These are phyloP conservation scores for Helotiales sp. DNA, from an alignment of 2,329 filamentous ascomycete species.

Conservation along the genomic window DNA sequence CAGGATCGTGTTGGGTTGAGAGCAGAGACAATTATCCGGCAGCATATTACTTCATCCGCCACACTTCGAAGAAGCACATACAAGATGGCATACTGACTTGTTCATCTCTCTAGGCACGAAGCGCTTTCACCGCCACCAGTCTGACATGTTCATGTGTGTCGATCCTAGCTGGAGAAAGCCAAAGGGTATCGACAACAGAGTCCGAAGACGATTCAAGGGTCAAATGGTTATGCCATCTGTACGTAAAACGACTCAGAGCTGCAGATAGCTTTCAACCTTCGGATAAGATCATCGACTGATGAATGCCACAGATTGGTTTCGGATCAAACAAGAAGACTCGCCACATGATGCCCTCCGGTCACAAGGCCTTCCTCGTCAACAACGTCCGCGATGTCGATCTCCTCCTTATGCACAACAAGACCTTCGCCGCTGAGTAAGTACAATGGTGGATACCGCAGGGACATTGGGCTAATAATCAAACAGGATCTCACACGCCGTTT, in stretches of 20 bases:
- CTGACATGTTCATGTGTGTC: conserved; percentile 72
- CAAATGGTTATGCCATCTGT: conserved; percentile 97
- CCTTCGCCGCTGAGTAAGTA: conserved; percentile 96
- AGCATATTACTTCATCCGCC: background rate
- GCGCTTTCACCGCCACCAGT: conserved; percentile 97
- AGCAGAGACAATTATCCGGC: too few species aligned
- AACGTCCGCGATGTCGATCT: conserved; percentile 96
- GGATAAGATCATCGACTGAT: conserved; percentile 25
- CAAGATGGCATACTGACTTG: conserved; percentile 35
- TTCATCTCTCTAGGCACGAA: conserved; percentile 69
- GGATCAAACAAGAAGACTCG: conserved; percentile 99
- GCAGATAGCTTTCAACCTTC: background rate
- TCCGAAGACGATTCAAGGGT: conserved; percentile 96
- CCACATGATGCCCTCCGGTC: conserved; percentile 97
- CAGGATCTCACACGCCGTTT: conserved; percentile 97
- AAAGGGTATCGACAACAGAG: conserved; percentile 99
- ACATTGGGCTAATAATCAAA: conserved; percentile 38
- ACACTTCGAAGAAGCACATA: too few species aligned
- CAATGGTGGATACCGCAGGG: background rate
- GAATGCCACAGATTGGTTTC: conserved; percentile 78
- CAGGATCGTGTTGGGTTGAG: too few species aligned
- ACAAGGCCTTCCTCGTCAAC: conserved; percentile 99
- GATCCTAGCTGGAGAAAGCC: conserved; percentile 95
- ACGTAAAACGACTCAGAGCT: conserved; percentile 47
- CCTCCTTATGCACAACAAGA: conserved; percentile 99